These are phyloP conservation scores for Diaporthe sp. DNA, from an alignment of 2,329 filamentous ascomycete genomes.

Conservation along the genomic window DNA sequence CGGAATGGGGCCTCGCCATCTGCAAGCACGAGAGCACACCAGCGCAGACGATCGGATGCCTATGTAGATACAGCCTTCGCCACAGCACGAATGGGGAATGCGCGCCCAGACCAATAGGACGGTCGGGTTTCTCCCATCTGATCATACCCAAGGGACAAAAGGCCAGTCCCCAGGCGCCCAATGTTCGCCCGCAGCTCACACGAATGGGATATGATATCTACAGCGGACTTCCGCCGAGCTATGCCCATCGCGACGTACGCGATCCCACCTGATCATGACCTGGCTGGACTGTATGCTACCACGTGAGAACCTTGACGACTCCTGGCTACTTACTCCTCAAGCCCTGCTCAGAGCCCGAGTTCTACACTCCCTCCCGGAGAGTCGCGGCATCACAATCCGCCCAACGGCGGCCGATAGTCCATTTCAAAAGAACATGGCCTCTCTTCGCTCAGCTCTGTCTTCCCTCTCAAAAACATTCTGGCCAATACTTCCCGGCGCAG, in stretches of 20 bases:
- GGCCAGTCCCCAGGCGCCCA: neutral
- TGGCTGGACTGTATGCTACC: neutral
- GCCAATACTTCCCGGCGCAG: no score
- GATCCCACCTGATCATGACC: neutral
- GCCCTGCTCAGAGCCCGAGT: neutral
- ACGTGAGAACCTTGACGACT: neutral
- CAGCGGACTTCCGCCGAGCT: no score
- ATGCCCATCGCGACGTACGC: neutral
- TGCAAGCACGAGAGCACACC: no score
- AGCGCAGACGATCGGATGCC: neutral
- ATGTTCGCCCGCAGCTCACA: neutral
- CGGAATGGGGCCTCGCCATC: neutral
- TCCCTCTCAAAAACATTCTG: no score
- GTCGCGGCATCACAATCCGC: no score
- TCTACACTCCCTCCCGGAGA: neutral
- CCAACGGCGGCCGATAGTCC: neutral
- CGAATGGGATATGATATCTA: no score
- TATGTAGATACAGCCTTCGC: neutral
- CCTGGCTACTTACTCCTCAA: neutral
- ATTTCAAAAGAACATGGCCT: neutral
- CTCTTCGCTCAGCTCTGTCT: neutral
- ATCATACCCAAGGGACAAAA: no score
- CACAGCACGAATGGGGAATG: neutral
- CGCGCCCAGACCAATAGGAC: neutral
- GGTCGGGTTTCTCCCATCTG: neutral